Percentiles rank a stretch among this genome's conserved stretches.
Conservation (phyloP, 495 filamentous ascomycete species). For the Podospora pseudoanserina region DNA sequence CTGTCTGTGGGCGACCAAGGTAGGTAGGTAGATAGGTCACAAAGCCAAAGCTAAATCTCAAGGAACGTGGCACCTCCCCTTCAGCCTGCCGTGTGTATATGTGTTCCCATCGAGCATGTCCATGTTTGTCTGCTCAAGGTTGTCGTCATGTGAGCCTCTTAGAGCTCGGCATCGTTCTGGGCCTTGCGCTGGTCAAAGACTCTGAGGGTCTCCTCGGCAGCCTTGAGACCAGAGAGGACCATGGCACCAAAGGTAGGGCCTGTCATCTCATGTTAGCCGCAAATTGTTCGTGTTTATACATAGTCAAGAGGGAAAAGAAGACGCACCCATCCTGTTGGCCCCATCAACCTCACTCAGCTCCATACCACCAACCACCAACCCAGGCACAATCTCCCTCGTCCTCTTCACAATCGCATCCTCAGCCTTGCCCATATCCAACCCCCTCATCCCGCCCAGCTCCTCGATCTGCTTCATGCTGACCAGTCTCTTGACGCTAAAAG, state of each 20-base stretch:
- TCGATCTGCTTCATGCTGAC: constrained; percentile 77
- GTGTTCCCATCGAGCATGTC: neutral
- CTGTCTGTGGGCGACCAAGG: neutral
- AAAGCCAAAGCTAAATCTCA: neutral
- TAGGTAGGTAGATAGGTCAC: neutral
- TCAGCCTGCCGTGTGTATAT: neutral
- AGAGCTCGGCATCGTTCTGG: constrained; percentile 36
- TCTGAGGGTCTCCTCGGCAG: constrained; percentile 75
- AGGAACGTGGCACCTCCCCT: neutral
- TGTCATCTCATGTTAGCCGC: constrained; percentile 8
- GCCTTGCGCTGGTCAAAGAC: constrained; percentile 73
- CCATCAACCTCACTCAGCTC: constrained; percentile 87
- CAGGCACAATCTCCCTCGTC: constrained; percentile 80
- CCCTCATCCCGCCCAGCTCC: constrained; percentile 85
- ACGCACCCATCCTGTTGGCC: constrained; percentile 73
- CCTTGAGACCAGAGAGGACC: constrained; percentile 80
- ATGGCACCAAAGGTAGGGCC: constrained; percentile 70
- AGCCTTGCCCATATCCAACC: constrained; percentile 82
- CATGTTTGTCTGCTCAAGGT: neutral
- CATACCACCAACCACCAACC: constrained; percentile 90
- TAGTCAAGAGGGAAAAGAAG: neutral
- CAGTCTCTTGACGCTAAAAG: constrained; percentile 81
- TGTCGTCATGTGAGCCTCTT: neutral
- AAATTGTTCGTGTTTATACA: neutral
- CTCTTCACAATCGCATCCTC: constrained; percentile 90